These are phyloP conservation scores for Panicum miliaceum DNA, from an alignment of 176 grass and related monocot genomes.

Conservation along the genomic window DNA sequence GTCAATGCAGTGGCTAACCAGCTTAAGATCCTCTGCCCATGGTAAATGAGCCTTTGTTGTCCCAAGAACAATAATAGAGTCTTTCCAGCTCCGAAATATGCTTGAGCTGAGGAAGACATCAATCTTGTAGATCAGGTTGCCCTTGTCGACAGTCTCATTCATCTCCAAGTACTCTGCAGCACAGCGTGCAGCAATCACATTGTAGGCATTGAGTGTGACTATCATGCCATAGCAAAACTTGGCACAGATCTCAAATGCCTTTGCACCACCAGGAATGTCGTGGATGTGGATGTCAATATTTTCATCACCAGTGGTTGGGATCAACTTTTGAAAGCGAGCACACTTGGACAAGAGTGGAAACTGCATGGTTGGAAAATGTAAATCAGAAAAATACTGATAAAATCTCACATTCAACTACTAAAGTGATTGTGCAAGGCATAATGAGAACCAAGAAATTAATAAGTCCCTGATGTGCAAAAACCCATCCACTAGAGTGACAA, in stretches of 20 bases:
- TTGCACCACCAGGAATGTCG: constrained; percentile 87
- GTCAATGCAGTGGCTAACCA: constrained; percentile 90
- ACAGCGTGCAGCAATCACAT: constrained; percentile 79
- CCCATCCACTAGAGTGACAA: not conserved
- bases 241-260: constrained; percentile 92
- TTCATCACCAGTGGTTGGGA: constrained; percentile 64
- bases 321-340: constrained; percentile 76
- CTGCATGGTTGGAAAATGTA: constrained; percentile 47
- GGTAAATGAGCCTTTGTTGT: constrained; percentile 87
- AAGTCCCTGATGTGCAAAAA: not conserved
- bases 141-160: constrained; percentile 88
- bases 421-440: not conserved
- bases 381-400: constrained; percentile 18
- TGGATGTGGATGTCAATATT: constrained; percentile 72
- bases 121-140: constrained; percentile 97
- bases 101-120: constrained; percentile 84
- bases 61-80: constrained; percentile 91
- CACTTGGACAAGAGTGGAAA: constrained; percentile 95
- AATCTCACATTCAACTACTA: not conserved
- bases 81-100: constrained; percentile 93
- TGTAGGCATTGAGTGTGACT: constrained; percentile 93
- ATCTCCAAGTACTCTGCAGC: constrained; percentile 95
- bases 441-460: not conserved
- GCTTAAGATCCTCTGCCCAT: constrained; percentile 88
- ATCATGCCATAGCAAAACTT: constrained; percentile 90